phyloP scores from a whole-genome alignment of 169 alveolate species.

The Cardiosporidium cionae region DNA sequence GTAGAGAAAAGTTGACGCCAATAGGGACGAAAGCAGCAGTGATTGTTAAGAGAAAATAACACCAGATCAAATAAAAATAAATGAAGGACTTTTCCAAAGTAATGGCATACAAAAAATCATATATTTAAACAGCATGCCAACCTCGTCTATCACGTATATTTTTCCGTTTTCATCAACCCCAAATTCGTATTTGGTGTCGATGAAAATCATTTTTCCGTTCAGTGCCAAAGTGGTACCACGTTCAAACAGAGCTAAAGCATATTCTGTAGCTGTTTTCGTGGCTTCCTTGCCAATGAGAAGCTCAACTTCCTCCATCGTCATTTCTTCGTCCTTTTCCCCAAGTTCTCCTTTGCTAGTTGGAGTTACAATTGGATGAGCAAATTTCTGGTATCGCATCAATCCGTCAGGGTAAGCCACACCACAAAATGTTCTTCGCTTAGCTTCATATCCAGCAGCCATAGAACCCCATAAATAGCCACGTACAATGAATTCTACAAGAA shows the following conservation, averaged over 20 bases:
- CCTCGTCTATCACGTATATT: conserved; percentile 40
- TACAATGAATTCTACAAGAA: conserved; percentile 33
- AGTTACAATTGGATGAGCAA: conserved; percentile 31
- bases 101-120: not conserved
- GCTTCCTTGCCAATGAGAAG: not conserved
- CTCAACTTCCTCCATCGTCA: conserved; percentile 13
- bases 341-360: conserved; percentile 44
- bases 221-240: not conserved
- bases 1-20: not conserved
- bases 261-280: not conserved
- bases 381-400: conserved; percentile 36
- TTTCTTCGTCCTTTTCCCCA: conserved; percentile 32
- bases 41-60: no score
- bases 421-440: conserved; percentile 32
- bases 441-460: conserved; percentile 42
- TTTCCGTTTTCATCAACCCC: conserved; percentile 34
- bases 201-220: conserved; percentile 6
- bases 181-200: conserved; percentile 41
- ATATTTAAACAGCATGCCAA: not conserved
- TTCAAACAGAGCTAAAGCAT: not conserved
- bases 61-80: no score
- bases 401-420: conserved; percentile 31
- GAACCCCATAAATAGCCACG: conserved; percentile 39
- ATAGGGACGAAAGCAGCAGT: not conserved
- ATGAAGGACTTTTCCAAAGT: no score